Conservation (phyloP, 2,329 filamentous ascomycete species). For the Emericellopsis atlantica region DNA sequence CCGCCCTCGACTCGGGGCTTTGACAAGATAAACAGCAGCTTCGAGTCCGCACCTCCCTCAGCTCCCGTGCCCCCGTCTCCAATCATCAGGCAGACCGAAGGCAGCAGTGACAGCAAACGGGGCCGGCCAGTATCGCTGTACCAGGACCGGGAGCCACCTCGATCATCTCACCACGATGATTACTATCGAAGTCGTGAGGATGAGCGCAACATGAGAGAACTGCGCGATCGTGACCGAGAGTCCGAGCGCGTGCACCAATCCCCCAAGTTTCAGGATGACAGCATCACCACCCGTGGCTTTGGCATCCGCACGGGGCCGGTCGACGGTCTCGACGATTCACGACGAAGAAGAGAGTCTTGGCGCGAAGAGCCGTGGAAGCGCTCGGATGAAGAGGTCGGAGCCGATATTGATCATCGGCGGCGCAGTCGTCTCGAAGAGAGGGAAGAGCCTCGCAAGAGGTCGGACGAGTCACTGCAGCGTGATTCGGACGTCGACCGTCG, state of each 20-base stretch:
- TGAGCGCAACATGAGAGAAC: conserved; percentile 26
- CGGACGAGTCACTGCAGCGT: conserved; percentile 2
- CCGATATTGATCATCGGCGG: conserved; percentile 13
- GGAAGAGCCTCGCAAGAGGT: conserved; percentile 9
- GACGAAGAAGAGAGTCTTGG: conserved; percentile 18
- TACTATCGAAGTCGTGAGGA: conserved; percentile 36
- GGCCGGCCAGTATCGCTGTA: conserved; percentile 38
- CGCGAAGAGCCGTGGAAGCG: conserved; percentile 14
- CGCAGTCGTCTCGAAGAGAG: conserved; percentile 8
- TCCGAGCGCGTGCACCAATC: conserved; percentile 13
- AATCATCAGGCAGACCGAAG: not conserved
- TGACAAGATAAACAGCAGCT: conserved; percentile 51
- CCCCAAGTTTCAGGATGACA: conserved; percentile 30
- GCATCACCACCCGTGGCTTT: conserved; percentile 33
- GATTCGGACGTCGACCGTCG: conserved; percentile 5
- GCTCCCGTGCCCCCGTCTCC: conserved; percentile 25
- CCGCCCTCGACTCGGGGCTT: conserved; percentile 60
- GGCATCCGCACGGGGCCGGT: conserved; percentile 32
- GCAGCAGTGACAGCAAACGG: conserved; percentile 10
- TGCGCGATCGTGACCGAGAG: conserved; percentile 26
- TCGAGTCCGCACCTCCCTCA: conserved; percentile 15
- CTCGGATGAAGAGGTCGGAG: conserved; percentile 16
- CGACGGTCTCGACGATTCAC: conserved; percentile 26
- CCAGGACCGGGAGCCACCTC: conserved; percentile 30
- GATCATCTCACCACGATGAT: conserved; percentile 31